Evolutionary conservation across 2,329 filamentous ascomycete species (phyloP).

Genomic region (Aspergillus chevalieri): DNA sequence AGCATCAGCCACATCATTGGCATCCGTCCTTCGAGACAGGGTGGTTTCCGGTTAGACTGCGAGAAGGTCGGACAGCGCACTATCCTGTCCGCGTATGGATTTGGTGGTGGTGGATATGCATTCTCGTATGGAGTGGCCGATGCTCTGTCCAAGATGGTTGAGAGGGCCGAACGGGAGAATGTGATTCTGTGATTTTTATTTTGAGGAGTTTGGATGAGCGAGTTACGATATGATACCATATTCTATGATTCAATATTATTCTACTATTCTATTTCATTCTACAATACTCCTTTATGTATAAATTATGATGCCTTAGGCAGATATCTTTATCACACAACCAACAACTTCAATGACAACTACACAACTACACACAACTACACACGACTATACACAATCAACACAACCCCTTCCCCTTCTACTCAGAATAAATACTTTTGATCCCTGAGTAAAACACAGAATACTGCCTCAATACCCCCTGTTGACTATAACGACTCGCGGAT

Average conservation of each 20-base stretch:
- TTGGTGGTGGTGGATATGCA: constrained; percentile 33
- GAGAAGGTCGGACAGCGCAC: constrained; percentile 19
- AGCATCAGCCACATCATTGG: constrained; percentile 30
- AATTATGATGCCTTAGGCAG: no score
- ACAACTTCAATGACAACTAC: no score
- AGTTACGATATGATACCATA: not conserved
- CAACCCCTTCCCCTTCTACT: no score
- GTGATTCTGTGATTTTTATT: constrained; percentile 14
- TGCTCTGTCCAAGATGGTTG: constrained; percentile 30
- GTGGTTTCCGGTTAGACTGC: constrained; percentile 31
- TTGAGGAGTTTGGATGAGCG: not conserved
- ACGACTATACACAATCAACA: no score
- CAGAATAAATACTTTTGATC: no score
- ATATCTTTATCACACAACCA: no score
- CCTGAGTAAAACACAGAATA: not conserved
- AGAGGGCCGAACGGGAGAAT: constrained; percentile 24
- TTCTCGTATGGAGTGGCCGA: constrained; percentile 34
- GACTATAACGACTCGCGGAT: not conserved
- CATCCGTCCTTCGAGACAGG: constrained; percentile 29
- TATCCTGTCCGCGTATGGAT: constrained; percentile 32
- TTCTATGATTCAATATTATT: no score
- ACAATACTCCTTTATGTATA: no score
- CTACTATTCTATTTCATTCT: no score
- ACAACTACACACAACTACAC: no score
- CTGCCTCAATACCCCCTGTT: not conserved